These are phyloP conservation scores for Podaxis rugospora DNA, from an alignment of 768 basidiomycete genomes.

Conservation along the genomic window DNA sequence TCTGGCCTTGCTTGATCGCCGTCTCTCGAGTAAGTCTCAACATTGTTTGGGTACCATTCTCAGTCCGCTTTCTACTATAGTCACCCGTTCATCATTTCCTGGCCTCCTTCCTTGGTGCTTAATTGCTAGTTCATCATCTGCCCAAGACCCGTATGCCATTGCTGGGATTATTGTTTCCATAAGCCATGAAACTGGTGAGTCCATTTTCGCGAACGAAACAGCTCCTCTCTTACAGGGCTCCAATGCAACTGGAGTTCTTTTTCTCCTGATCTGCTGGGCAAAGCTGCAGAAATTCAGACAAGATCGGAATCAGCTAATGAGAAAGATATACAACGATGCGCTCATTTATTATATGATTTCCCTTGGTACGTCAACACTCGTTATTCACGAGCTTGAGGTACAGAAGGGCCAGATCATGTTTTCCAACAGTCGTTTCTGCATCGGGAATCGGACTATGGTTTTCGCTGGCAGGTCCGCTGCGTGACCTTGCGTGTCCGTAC, in stretches of 20 bases:
- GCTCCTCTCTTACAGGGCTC: background rate
- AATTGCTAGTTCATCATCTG: background rate
- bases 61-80: background rate
- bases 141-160: background rate
- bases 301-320: background rate
- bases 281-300: background rate
- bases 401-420: background rate
- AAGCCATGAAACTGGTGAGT: background rate
- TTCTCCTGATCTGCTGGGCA: background rate
- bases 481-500: background rate
- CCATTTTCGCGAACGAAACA: too few relatives aligned
- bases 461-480: background rate
- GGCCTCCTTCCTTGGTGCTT: background rate
- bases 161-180: background rate
- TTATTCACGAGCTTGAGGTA: background rate
- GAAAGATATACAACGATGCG: constrained; percentile 3
- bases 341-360: background rate
- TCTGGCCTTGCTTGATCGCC: background rate
- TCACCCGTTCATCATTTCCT: background rate
- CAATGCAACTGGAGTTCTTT: background rate
- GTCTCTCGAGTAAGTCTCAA: background rate
- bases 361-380: background rate
- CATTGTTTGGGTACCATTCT: background rate
- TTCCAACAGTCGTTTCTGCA: background rate
- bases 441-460: background rate